Evolutionary conservation across 441 rosid species (phyloP).

Genomic region (Bocquillonia castaneifolia): DNA sequence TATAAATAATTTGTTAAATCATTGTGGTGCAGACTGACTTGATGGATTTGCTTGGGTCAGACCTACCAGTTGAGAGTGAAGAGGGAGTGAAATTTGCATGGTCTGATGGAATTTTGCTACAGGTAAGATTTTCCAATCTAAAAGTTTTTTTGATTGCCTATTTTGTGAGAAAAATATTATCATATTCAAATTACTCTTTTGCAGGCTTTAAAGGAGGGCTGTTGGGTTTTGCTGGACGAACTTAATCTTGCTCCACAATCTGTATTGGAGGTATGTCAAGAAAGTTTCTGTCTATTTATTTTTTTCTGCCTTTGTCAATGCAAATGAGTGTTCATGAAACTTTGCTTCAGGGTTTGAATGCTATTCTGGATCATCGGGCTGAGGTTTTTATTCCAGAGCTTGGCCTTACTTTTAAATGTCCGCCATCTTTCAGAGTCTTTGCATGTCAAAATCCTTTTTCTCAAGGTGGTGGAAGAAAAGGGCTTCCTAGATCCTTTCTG

Average conservation of each 20-base stretch:
- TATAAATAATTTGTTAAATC: conserved; percentile 19
- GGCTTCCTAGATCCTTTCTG: conserved; percentile 96
- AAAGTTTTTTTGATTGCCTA: conserved; percentile 14
- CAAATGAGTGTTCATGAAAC: conserved; percentile 11
- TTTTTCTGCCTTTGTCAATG: conserved; percentile 10
- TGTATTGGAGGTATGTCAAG: conserved; percentile 65
- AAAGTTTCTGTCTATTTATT: conserved; percentile 9
- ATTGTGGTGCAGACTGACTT: conserved; percentile 80
- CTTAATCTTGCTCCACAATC: conserved; percentile 99
- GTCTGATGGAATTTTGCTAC: conserved; percentile 96
- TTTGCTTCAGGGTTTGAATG: conserved; percentile 79
- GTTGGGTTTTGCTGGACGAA: conserved; percentile 98
- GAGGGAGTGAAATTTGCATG: conserved; percentile 94
- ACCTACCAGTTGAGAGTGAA: conserved; percentile 83
- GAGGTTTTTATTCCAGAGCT: conserved; percentile 97
- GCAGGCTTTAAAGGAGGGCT: conserved; percentile 95
- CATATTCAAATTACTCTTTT: background rate
- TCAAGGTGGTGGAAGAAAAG: conserved; percentile 99
- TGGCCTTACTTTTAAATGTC: conserved; percentile 74
- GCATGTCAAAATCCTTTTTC: conserved; percentile 98
- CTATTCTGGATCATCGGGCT: conserved; percentile 95
- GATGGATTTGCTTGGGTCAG: conserved; percentile 98
- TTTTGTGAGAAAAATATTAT: background rate
- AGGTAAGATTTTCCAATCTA: conserved; percentile 41
- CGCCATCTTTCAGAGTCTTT: conserved; percentile 80